Conservation (phyloP, 192 early-diverging fungal genomes). For the Nowakowskiella sp. region DNA sequence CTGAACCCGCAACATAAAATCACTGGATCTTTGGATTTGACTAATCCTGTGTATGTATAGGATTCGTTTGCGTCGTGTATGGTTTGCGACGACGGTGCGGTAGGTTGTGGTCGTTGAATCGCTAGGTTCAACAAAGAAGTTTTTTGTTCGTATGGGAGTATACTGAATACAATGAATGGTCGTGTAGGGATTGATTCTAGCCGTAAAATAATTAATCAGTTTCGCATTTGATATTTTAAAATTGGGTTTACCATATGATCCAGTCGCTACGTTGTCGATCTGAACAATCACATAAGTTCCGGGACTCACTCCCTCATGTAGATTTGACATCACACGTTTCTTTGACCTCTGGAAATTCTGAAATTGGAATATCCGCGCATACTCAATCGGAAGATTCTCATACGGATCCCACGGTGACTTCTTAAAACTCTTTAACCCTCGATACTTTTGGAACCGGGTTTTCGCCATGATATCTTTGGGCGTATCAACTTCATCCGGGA, state of each 20-base stretch:
- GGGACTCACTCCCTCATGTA: slow-evolving; percentile 44
- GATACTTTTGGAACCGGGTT: slow-evolving; percentile 84
- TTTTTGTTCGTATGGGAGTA: slow-evolving; percentile 91
- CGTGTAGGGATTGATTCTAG: neutral
- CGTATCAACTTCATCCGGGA: slow-evolving; percentile 97
- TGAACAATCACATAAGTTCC: slow-evolving; percentile 70
- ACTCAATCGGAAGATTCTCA: slow-evolving; percentile 96
- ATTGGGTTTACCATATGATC: slow-evolving; percentile 31
- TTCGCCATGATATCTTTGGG: slow-evolving; percentile 77
- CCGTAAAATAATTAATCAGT: neutral
- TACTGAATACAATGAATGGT: slow-evolving; percentile 53
- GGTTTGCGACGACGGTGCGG: neutral
- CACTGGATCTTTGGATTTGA: slow-evolving; percentile 90
- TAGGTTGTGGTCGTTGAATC: slow-evolving; percentile 49
- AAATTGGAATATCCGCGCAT: slow-evolving; percentile 93
- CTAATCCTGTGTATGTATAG: slow-evolving; percentile 50
- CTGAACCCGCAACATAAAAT: slow-evolving; percentile 85
- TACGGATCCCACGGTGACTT: slow-evolving; percentile 97
- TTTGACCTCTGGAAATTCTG: slow-evolving; percentile 79
- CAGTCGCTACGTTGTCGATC: slow-evolving; percentile 58
- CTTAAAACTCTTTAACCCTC: slow-evolving; percentile 89
- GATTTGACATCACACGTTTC: slow-evolving; percentile 53
- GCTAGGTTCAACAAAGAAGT: slow-evolving; percentile 79
- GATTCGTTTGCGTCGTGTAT: neutral
- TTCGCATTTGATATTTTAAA: slow-evolving; percentile 6